phyloP scores from a whole-genome alignment of 352 stramenopile genomes.

The Pythium dissotocum region DNA sequence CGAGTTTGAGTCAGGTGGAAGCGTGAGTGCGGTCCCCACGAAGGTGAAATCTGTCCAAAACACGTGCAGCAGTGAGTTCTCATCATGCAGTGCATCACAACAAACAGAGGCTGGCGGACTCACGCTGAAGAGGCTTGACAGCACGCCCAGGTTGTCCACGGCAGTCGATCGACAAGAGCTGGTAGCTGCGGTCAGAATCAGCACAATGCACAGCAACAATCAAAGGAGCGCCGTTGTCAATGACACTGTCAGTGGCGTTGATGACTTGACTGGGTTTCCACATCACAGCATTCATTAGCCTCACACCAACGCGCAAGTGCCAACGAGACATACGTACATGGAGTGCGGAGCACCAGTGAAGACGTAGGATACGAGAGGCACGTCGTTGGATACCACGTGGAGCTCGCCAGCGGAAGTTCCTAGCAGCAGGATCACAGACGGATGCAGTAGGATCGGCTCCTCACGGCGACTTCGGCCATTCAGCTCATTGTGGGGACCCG shows the following conservation, averaged over 20 bases:
- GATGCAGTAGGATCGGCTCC: not conserved
- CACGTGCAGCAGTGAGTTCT: not conserved
- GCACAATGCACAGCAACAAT: conserved; percentile 46
- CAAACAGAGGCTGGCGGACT: not conserved
- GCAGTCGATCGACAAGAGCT: conserved; percentile 46
- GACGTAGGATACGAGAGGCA: conserved; percentile 48
- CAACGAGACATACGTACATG: conserved; percentile 53
- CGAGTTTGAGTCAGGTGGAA: not conserved
- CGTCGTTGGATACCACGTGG: conserved; percentile 45
- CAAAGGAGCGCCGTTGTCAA: not conserved
- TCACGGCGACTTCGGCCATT: too few species aligned
- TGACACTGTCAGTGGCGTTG: not conserved
- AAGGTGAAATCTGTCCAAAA: conserved; percentile 18
- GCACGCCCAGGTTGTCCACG: not conserved
- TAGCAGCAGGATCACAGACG: conserved; percentile 31
- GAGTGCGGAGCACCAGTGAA: conserved; percentile 35
- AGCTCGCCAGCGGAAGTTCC: conserved; percentile 49
- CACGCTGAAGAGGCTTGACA: conserved; percentile 24
- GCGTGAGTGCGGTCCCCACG: not conserved
- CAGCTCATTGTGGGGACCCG: too few species aligned
- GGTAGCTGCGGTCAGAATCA: conserved; percentile 48
- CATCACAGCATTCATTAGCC: not conserved
- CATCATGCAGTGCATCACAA: not conserved
- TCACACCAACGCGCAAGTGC: not conserved
- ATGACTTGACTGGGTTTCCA: not conserved